Conservation (phyloP, 768 basidiomycete species). For the Boletales sp. region DNA sequence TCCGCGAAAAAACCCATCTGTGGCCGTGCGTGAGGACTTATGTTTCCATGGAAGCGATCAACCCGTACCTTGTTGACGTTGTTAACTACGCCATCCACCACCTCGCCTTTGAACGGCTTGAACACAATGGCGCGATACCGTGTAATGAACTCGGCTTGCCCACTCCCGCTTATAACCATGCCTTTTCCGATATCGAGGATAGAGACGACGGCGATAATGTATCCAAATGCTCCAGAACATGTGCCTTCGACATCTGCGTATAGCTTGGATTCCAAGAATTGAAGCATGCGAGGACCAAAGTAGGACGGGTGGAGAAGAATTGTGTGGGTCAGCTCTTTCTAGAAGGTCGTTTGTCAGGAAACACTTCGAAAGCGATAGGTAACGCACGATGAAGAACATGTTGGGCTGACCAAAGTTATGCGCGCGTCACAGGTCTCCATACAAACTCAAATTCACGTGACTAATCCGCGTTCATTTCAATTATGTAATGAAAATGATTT, state of each 20-base stretch:
- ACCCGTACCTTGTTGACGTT: slow-evolving; percentile 84
- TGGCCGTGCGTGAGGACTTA: neutral
- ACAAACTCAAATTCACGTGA: slow-evolving; percentile 8
- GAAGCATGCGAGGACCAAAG: slow-evolving; percentile 93
- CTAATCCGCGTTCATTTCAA: neutral
- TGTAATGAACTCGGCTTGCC: slow-evolving; percentile 94
- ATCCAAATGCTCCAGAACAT: slow-evolving; percentile 92
- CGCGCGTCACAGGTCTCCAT: neutral
- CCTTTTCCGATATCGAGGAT: slow-evolving; percentile 91
- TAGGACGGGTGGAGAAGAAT: slow-evolving; percentile 97
- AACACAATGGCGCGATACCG: slow-evolving; percentile 96
- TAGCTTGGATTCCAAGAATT: slow-evolving; percentile 88
- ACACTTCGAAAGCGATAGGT: neutral
- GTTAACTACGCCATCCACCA: slow-evolving; percentile 93
- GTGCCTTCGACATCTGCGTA: slow-evolving; percentile 97
- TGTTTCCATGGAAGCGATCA: neutral
- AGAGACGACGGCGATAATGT: slow-evolving; percentile 88
- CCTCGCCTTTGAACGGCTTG: slow-evolving; percentile 99
- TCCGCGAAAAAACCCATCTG: slow-evolving; percentile 99
- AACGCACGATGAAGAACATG: slow-evolving; percentile 74
- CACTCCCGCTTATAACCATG: slow-evolving; percentile 86
- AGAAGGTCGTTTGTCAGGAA: neutral
- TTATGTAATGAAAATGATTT: slow-evolving; percentile 15
- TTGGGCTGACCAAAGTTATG: neutral
- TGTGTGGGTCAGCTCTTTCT: slow-evolving; percentile 98